Evolutionary conservation across 2,329 filamentous ascomycete genomes (phyloP).

Genomic region (Pestalotiopsis sp.): DNA sequence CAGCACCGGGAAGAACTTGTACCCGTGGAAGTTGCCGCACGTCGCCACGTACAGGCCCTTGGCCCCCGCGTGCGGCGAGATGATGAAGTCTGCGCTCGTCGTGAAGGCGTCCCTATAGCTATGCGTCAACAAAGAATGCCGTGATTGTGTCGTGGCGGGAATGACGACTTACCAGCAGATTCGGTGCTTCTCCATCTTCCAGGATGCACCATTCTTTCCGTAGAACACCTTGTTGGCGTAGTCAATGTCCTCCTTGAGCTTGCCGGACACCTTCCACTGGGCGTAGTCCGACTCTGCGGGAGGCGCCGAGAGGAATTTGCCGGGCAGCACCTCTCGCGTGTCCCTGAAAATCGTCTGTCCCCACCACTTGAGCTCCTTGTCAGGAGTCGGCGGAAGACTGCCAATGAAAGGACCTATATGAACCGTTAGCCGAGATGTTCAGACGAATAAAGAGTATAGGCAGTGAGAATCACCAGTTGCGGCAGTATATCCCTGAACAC

Average conservation of each 20-base stretch:
- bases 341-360: slow-evolving; percentile 61
- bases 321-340: slow-evolving; percentile 52
- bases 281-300: slow-evolving; percentile 57
- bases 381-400: slow-evolving; percentile 55
- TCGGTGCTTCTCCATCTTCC: slow-evolving; percentile 64
- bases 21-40: slow-evolving; percentile 69
- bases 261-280: slow-evolving; percentile 62
- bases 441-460: background rate
- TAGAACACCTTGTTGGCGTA: slow-evolving; percentile 61
- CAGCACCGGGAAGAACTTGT: slow-evolving; percentile 68
- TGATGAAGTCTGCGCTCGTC: slow-evolving; percentile 62
- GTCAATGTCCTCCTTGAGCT: slow-evolving; percentile 61
- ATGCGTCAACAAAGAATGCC: background rate
- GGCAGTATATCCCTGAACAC: slow-evolving; percentile 33
- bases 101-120: slow-evolving; percentile 66
- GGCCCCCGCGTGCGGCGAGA: slow-evolving; percentile 56
- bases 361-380: slow-evolving; percentile 59
- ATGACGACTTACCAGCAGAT: slow-evolving; percentile 64
- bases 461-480: slow-evolving; percentile 33
- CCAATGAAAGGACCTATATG: slow-evolving; percentile 56
- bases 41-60: slow-evolving; percentile 63
- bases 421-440: slow-evolving; percentile 32
- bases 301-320: slow-evolving; percentile 57
- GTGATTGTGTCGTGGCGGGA: background rate
- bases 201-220: slow-evolving; percentile 55